These are phyloP conservation scores for Polytrichum formosum DNA, from an alignment of 225 moss, liverwort and hornwort genomes.

Conservation along the genomic window DNA sequence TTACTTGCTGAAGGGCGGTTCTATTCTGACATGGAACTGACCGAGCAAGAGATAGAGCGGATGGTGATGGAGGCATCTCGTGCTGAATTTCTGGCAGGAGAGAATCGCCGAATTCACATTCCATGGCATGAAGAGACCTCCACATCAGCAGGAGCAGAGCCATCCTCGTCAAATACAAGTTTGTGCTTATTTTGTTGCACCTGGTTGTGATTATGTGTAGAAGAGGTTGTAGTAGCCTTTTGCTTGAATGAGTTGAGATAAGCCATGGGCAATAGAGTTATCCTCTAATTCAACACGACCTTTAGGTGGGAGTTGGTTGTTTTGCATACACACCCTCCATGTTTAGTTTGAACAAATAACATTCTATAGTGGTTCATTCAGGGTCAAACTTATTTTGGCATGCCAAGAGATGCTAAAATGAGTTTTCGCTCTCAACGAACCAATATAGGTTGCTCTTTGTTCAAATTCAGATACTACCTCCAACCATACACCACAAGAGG, in stretches of 20 bases:
- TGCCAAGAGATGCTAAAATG: too few species aligned
- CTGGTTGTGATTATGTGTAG: background rate
- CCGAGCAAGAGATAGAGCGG: slow-evolving; percentile 96
- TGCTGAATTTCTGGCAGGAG: slow-evolving; percentile 86
- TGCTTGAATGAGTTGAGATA: background rate
- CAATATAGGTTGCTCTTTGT: too few species aligned
- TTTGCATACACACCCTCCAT: too few species aligned
- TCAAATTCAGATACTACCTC: too few species aligned
- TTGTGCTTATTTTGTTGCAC: slow-evolving; percentile 13
- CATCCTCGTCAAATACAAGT: slow-evolving; percentile 91
- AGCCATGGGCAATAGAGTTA: too few species aligned
- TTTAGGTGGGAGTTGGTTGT: too few species aligned
- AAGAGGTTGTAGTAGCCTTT: background rate
- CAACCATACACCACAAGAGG: too few species aligned
- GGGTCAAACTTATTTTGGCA: too few species aligned
- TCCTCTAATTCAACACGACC: too few species aligned
- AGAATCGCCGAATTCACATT: slow-evolving; percentile 62
- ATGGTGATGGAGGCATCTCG: slow-evolving; percentile 99
- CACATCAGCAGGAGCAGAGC: slow-evolving; percentile 86
- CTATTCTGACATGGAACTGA: slow-evolving; percentile 93
- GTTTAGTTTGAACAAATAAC: too few species aligned
- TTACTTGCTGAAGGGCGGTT: slow-evolving; percentile 91
- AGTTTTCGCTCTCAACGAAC: too few species aligned
- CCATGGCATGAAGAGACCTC: slow-evolving; percentile 86
- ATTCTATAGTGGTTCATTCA: too few species aligned